These are phyloP conservation scores for Cutaneotrichosporon mucoides DNA, from an alignment of 1,284 basidiomycete genomes.

Conservation along the genomic window DNA sequence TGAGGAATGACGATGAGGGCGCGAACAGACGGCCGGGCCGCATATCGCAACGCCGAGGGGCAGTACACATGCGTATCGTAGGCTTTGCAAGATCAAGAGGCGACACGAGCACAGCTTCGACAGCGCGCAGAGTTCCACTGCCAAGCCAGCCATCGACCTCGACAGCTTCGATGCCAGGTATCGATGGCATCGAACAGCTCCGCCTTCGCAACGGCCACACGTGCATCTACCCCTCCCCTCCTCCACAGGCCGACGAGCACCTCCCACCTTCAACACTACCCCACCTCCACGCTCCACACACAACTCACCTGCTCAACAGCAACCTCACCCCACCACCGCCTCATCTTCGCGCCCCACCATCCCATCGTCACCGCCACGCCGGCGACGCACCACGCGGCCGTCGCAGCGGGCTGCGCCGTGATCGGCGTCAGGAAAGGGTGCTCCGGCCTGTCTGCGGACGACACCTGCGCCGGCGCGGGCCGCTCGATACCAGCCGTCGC, in stretches of 20 bases:
- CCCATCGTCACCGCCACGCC: slow-evolving; percentile 60
- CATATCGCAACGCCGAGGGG: no score
- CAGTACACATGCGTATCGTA: no score
- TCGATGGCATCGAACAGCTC: no score
- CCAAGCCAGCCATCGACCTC: no score
- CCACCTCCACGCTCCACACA: neutral
- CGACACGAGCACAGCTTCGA: no score
- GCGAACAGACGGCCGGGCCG: no score
- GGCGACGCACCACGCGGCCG: slow-evolving; percentile 59
- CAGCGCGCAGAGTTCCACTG: no score
- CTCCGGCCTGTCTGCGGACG: slow-evolving; percentile 58
- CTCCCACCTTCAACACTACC: neutral
- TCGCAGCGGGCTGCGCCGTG: slow-evolving; percentile 61
- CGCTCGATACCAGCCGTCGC: slow-evolving; percentile 1
- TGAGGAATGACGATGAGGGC: neutral
- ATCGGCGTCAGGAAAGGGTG: slow-evolving; percentile 62
- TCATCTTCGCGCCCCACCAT: slow-evolving; percentile 70
- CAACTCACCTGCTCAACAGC: slow-evolving; percentile 19
- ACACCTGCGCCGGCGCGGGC: slow-evolving; percentile 22
- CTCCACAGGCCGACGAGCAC: neutral
- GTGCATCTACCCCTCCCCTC: neutral
- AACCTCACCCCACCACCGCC: slow-evolving; percentile 52
- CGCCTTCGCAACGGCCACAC: no score
- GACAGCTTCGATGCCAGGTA: no score
- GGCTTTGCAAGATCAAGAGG: no score